Base-by-base conservation (phyloP, 2,329 filamentous ascomycete genomes). In the Diaporthe helianthi region DNA sequence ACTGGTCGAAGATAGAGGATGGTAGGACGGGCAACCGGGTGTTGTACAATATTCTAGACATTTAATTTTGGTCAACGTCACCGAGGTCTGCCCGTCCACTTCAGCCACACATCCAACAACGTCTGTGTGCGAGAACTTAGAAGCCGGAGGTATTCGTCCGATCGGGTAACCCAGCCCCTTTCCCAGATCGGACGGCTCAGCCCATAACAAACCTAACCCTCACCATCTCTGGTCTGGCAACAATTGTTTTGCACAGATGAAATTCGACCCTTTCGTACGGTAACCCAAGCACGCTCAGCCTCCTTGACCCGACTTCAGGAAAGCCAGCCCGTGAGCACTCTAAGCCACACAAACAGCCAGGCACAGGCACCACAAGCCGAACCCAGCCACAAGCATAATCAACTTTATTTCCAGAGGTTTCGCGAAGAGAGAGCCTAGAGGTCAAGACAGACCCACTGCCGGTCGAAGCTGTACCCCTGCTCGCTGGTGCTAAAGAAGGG, bases 351-450 rank as follows among this genome's bases (percentile, higher is more conserved):
- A n/a, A n/a, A 33, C 8, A 7, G 36, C 33, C 8, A 36, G 33
- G 10, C 33, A 9, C 33, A 10, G 33, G 33, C 33, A 33, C 33
- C 12, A 33, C 33, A 33, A 33, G 33, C 33, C 33, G 9, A 33
- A 33, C 55, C 41, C 55, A 63, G 58, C 58, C 58, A 63, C 58
- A 63, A 63, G 58, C 58, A 63, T 63, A 44, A 63, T 63, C 36
- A 63, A 63, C 58, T 63, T 36, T 63, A 63, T 63, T 63, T 63
- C 44, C 29, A 49, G 36, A 63, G 58, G 44, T 29, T 41, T 44
- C 58, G 29, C 41, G 58, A 49, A 29, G 33, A 1, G 3, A 33
- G 9, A 33, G 33, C n/a, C n/a, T n/a, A 33, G 33, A 1, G 8
- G 12, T 9, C 9, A 15, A 38, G 36, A 38, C 13, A 15, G 58